Base-by-base conservation (phyloP, 2,329 filamentous ascomycete genomes). In the Epichloe scottii region DNA sequence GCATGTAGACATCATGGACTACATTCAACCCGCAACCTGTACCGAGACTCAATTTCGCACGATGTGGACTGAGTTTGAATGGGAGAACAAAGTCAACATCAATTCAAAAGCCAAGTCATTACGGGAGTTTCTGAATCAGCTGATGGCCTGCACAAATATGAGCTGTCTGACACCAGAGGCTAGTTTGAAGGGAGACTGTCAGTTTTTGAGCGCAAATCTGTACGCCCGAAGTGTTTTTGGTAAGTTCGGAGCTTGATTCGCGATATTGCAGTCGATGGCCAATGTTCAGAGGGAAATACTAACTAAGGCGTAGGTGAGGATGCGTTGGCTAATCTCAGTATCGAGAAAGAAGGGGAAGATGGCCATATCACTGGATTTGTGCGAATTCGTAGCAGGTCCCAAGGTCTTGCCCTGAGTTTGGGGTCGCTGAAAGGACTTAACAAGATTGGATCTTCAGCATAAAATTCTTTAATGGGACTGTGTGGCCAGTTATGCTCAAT, bases 1-100 rank as follows among this genome's bases (percentile, higher is more conserved):
- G 33, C 93, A 98, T 63, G 91, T 97, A 52, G 93, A 98, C 64
- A 96, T 98, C 58, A 98, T 98, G 93, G 93, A 98, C 71, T 98
- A 98, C 72, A 98, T 98, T 62, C 91, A 97, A 66, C 93, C 93
- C 1, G 91, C 91, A 6, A 84, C 89, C 15, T 98, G 93, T 76
- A 93, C 89, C 4, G 93, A 98, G 75, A 96, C 91, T 11, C 89
- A 97, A 63, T 98, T 98, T 83, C 82, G 93, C 54, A 95, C 89
- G n/a, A 98, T 98, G 93, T 98, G 93, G 93, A 98, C 93, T 38
- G 93, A 98, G 66, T 98, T 98, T 59, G 93, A 98, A 67, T 98
- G 93, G 93, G 93, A 98, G 76, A 98, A 98, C 74, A 98, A 98
- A 79, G 91, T 98, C 69, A 98, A 98, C 73, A 97, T 98, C 73